Base-by-base conservation (phyloP, 164 flowering plant species). In the Aristolochia fimbriata region DNA sequence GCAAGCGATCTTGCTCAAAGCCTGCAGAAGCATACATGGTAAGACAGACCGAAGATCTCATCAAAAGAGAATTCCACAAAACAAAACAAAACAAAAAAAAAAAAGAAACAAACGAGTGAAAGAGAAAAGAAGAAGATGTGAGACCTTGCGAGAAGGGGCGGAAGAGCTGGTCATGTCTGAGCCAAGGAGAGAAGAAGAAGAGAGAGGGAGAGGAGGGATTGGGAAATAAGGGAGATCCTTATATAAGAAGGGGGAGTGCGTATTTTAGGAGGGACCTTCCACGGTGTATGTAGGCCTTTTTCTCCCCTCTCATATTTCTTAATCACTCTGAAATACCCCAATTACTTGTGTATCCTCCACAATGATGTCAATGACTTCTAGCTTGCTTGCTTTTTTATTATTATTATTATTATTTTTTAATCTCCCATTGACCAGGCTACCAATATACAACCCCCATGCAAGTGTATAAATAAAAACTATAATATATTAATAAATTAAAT, bases 1-100 rank as follows among this genome's bases (percentile, higher is more conserved):
- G 73, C 80, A 68, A 22, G 96, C 94, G 72, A 89, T 84, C 83
- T 87, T 89, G 70, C 94, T 89, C 71, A 89, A 65, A 43, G 77
- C 75, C 91, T 84, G 61, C 22, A 31, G 12, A 24, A 46, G n/a
- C 41, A 12, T 4, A 47, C 20, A 23, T 7, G 25, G 1, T 8
- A 43, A 43, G 52, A 48, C 31, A 57, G 30, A 23, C 1, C 23
- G 22, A 20, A 60, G 20, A n/a, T 17, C 14, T 47, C 11, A 50
- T 13, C 51, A 47, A 67, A 21, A 31, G 14, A 62, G 37, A 57
- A 49, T 27, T 22, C 12, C 31, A 15, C 3, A 19, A 25, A 43
- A 49, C n/a, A 51, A 17, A 21, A 17, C 19, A 50, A 63, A 24
- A 33, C 20, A 37, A 53, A 68, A n/a, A n/a, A 43, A 49, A 51